A percentile compares a stretch with the other conserved stretches of the same genome.
These are phyloP conservation scores for Phycomyces blakesleeanus DNA, from an alignment of 192 early-diverging fungal species.

Conservation along the genomic window DNA sequence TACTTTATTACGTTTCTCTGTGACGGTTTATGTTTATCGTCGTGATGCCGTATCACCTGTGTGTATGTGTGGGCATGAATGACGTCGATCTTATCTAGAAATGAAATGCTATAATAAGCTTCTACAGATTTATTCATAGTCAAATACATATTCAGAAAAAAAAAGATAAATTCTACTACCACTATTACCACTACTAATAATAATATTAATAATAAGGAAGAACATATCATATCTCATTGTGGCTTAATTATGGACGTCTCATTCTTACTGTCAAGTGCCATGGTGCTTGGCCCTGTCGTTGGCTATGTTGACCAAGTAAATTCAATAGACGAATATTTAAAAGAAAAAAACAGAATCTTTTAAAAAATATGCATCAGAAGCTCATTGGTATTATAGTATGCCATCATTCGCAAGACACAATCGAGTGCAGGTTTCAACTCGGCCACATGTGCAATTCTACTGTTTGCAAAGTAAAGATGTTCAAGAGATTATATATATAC, in stretches of 20 bases:
- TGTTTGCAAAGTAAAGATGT: slow-evolving; percentile 53
- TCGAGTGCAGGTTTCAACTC: slow-evolving; percentile 53
- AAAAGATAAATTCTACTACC: too few relatives aligned
- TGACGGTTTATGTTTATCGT: neutral
- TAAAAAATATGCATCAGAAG: neutral
- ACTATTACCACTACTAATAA: neutral
- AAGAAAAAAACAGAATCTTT: neutral
- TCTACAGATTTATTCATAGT: too few relatives aligned
- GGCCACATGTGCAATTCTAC: slow-evolving; percentile 51
- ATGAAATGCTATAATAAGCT: too few relatives aligned
- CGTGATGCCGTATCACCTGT: too few relatives aligned
- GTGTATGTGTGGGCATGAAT: too few relatives aligned
- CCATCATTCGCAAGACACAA: slow-evolving; percentile 39
- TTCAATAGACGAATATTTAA: neutral
- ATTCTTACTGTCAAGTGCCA: slow-evolving; percentile 36
- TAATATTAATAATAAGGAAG: neutral
- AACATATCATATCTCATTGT: too few relatives aligned
- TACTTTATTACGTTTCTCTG: neutral
- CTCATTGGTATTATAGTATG: slow-evolving; percentile 29
- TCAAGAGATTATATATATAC: too few relatives aligned
- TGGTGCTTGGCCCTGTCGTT: slow-evolving; percentile 53
- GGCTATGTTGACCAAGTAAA: slow-evolving; percentile 53
- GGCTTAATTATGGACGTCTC: neutral
- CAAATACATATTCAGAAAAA: too few relatives aligned
- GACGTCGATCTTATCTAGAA: too few relatives aligned